Evolutionary conservation across 805 yeast genomes (phyloP), one percentile per base, ranked within the genome.

Genomic region (Suhomyces tanzawaensis): DNA sequence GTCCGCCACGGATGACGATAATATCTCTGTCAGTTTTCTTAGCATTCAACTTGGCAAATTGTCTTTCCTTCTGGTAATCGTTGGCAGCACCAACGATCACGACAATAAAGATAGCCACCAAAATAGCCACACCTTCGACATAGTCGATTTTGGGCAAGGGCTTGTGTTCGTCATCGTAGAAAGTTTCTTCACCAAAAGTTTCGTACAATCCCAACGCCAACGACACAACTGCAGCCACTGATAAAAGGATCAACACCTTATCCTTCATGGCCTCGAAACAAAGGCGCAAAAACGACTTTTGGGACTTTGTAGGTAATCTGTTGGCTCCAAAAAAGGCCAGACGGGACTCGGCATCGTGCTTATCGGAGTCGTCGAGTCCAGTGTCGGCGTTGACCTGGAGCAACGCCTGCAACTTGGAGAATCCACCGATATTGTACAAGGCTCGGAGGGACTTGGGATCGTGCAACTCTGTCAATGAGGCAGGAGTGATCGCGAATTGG

Each of bases 41-140:
- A 22, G 88, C 79, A 60, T 91, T 90, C 46, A 93, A 74, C 49
- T 81, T 82, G 35, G 86, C 85, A 62, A 93, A 93, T 58, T 93
- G 99, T 12, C 88, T 69, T 59, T 93, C 99, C 60, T 95, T 95
- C 58, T 93, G 96, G 69, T 85, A 93, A 64, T 93, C 99, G 60
- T 93, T 93, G n/a, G 78, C 83, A 2, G 96, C 93, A 34, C 97
- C 95, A 11, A 95, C 99, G 2, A 87, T 47, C 4, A 91, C 96
- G 23, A 93, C 98, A 42, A 93, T 91, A 4, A 79, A 53, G 17
- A 93, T 85, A 15, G 99, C 99, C 3, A 84, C 84, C 49, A 93
- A 77, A 56, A 93, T 93, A 28, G 99, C 99, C 26, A 90, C 95
- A 50, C 99, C 99, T 69, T 93, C 99, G 33, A 95, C 96, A 97